Conservation (phyloP, 495 filamentous ascomycete species). For the Venustampulla echinocandica region DNA sequence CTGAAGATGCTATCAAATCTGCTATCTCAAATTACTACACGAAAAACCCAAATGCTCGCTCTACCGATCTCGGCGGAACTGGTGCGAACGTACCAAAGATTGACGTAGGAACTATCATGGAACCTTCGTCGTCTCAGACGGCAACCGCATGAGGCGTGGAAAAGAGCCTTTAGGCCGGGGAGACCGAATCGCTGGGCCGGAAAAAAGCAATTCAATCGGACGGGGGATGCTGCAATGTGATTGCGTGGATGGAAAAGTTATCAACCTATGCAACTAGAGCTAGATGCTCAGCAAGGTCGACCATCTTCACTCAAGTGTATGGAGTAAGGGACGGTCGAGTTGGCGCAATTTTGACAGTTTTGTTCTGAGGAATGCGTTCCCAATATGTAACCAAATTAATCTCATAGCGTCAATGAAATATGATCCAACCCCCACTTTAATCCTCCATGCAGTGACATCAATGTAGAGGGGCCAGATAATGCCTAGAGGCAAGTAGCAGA, state of each 20-base stretch:
- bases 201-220: no score
- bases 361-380: background rate
- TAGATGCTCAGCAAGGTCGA: no score
- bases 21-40: slow-evolving; percentile 96
- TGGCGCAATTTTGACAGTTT: background rate
- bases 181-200: background rate
- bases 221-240: no score
- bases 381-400: background rate
- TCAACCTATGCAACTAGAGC: no score
- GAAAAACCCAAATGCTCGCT: slow-evolving; percentile 74
- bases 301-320: background rate
- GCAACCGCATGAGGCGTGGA: slow-evolving; percentile 14
- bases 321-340: background rate
- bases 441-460: no score
- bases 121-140: slow-evolving; percentile 14
- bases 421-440: no score
- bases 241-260: no score
- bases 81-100: slow-evolving; percentile 47
- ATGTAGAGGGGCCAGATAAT: no score
- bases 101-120: slow-evolving; percentile 37
- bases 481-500: no score
- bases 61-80: slow-evolving; percentile 68
- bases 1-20: slow-evolving; percentile 99
- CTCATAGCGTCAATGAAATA: background rate
- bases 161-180: background rate